Evolutionary conservation across 2,329 filamentous ascomycete species (phyloP), one percentile per base, ranked within the genome.

Genomic region (Diaporthe ilicicola): DNA sequence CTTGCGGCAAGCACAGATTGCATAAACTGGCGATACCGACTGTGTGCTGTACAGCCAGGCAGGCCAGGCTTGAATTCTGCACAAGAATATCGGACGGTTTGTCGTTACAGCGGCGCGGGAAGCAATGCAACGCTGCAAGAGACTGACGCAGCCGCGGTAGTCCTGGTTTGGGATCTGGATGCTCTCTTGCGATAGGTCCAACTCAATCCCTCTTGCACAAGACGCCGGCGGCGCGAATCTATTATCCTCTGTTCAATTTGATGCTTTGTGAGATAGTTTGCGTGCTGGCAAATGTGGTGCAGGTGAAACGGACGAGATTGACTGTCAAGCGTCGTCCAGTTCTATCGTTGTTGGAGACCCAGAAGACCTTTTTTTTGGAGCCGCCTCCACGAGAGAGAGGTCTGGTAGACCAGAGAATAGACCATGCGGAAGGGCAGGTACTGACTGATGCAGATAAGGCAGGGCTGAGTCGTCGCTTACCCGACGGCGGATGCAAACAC

Each of bases 1-100:
- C 44, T 70, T 72, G 70, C 70, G 70, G 70, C 70, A 64, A 65
- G 53, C 67, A 64, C 44, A 53, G 51, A 66, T 53, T 64, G 32
- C 66, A 29, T 56, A 44, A 54, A 51, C 34, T 48, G 51, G 39
- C 19, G 59, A 22, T 34, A 22, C 59, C 42, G 27, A n/a, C 7
- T 48, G 59, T 37, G 59, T 29, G 59, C 59, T 48, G 42, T 51
- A 59, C 50, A 9, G 9, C 46, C 54, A 15, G 67, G 34, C 27
- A 42, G 7, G 9, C 46, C 54, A 15, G 67, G 34, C 27, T 22
- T 37, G 37, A 22, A 59, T 19, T 22, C 50, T 17, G 34, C 44
- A 53, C n/a, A 22, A n/a, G 17, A 15, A 29, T 27, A 59, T 32
- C 32, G 67, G 44, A 48, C 32, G 32, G 59, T 46, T 55, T 34